Evolutionary conservation across 257 asterid genomes (phyloP), one percentile per base, ranked within the genome.

Genomic region (Echium plantagineum): DNA sequence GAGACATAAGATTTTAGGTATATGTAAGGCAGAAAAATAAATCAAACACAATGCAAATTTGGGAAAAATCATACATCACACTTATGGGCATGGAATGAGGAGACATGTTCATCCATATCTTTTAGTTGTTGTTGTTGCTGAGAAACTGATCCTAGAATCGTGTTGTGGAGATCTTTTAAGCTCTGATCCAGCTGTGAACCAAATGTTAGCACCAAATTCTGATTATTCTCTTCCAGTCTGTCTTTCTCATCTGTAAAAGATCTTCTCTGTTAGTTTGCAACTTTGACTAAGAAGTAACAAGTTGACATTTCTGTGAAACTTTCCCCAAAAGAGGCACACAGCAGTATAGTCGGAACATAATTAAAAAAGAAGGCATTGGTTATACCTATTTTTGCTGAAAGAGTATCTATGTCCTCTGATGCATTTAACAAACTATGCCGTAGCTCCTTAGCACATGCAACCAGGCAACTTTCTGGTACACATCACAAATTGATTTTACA

Each of bases 111-210:
- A 65, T 81, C 82, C 58, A 81, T 74, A 76, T 74, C 46, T 78
- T 69, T 75, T 54, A 88, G 65, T 60, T 88, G 93, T 63, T 73
- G 81, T 52, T 88, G 85, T 68, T 88, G 96, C 73, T 85, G 78
- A 56, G 82, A 75, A 16, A 81, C 75, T 58, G 89, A 81, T 68
- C 81, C 72, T 47, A 76, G 69, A 55, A 88, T 69, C 66, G 65
- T 73, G 67, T 75, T 70, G 48, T 85, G 91, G 60, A 88, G 86
- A 69, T 80, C 83, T 58, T 83, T 81, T 69, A 88, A 75, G 66
- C 87, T 78, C 62, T 66, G 67, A 26, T 80, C 90, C 57, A 85
- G 83, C 69, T 74, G 84, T 59, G 69, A 77, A 62, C 86, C 94
- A 71, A 88, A 85, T 51, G 69, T 61, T 52, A 60, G 75, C 21